Conservation (phyloP, 176 grass and related monocot genomes). For the Leersia perrieri region DNA sequence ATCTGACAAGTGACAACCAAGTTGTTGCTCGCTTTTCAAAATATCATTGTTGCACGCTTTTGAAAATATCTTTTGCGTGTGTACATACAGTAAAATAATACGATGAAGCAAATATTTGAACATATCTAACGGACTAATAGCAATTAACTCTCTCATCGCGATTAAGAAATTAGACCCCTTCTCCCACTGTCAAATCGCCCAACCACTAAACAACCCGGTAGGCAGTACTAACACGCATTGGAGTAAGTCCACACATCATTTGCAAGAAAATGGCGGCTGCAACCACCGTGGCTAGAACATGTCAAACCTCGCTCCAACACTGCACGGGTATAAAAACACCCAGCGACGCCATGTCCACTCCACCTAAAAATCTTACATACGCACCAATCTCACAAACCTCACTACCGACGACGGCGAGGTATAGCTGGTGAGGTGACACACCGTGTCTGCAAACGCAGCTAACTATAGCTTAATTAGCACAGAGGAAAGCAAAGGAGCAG, state of each 20-base stretch:
- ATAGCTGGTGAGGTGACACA: no score
- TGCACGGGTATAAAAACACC: conserved; percentile 16
- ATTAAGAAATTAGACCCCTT: conserved; percentile 15
- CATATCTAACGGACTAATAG: not conserved
- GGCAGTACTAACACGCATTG: not conserved
- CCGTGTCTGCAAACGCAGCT: no score
- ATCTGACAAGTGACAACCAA: not conserved
- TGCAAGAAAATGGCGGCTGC: not conserved
- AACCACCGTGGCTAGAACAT: not conserved
- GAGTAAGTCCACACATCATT: conserved; percentile 23
- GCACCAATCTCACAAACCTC: not conserved
- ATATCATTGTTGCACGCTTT: not conserved
- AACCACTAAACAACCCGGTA: not conserved
- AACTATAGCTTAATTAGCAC: no score
- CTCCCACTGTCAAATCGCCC: not conserved
- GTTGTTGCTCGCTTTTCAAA: not conserved
- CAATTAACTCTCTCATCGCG: not conserved
- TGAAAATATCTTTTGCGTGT: not conserved
- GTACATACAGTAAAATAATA: not conserved
- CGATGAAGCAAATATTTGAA: not conserved
- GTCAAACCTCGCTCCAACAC: not conserved
- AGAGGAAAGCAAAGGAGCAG: not conserved
- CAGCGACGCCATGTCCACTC: not conserved
- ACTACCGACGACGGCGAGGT: not conserved
- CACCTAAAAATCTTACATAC: not conserved